Base-by-base conservation (phyloP, 2,329 filamentous ascomycete genomes). In the Diaporthe citrichinensis region DNA sequence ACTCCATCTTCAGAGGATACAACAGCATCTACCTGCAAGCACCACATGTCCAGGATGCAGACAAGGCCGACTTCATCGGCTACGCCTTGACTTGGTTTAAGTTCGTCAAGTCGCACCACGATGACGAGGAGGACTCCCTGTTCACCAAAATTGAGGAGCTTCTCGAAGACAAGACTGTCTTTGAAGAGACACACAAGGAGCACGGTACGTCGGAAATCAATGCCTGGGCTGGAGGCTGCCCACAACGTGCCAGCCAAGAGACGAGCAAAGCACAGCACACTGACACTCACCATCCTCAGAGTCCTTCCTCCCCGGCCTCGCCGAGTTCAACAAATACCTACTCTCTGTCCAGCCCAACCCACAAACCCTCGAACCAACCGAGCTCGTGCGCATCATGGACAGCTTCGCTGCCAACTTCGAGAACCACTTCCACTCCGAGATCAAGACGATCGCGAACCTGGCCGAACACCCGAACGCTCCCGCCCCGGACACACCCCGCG, bases 11-110 rank as follows among this genome's bases (percentile, higher is more conserved):
- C 77, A 89, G 91, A 57, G 90, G 90, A 72, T 91, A 90, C 85
- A 93, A 93, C 82, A 89, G 87, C 79, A 91, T 93, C 80, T 91
- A 90, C 80, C 86, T 88, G 55, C 91, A 92, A 81, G 90, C 90
- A 0, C 86, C 87, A 15, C 84, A 88, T 78, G 82, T 92, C 57
- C 81, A 85, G 14, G 85, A 86, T 2, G 81, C 81, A n/a, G 90
- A 92, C 80, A 88, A 88, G 80, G 80, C 83, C 65, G 88, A 89
- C 80, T 93, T 93, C 78, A 82, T 92, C 72, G 86, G 86, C 25
- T 93, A 92, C 82, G 84, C 85, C 41, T 84, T 89, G 71, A 88
- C 90, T 0, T 92, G 90, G 89, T 86, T 87, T 83, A 87, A 88
- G 74, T 91, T 92, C 78, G 87, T 93, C 76, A 87, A 86, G 78